Percentiles rank a stretch among this genome's conserved stretches.
Conservation (phyloP, 441 rosid genomes). For the Corymbia citriodora region DNA sequence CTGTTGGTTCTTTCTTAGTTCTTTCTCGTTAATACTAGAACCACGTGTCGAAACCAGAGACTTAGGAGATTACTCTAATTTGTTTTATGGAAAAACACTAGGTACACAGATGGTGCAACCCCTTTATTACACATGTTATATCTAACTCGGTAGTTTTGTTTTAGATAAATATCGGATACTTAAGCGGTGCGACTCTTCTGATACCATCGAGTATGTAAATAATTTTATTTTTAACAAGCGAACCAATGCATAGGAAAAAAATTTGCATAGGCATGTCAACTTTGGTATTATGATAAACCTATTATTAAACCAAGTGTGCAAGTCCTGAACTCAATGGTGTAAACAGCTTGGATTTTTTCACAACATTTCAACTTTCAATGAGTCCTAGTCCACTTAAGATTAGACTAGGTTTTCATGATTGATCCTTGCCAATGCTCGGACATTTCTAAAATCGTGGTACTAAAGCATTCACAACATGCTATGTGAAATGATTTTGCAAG, state of each 20-base stretch:
- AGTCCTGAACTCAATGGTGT: neutral
- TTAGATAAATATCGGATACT: neutral
- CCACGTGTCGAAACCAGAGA: neutral
- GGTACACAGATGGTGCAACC: neutral
- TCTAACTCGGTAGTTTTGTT: neutral
- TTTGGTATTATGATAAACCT: neutral
- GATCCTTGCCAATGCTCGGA: neutral
- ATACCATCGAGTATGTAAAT: neutral
- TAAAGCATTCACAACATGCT: neutral
- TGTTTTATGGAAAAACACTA: neutral
- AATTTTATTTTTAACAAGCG: neutral
- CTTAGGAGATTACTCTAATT: fast-evolving
- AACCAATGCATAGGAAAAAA: neutral
- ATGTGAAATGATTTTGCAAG: neutral
- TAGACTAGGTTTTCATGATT: neutral
- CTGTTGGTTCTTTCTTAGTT: neutral
- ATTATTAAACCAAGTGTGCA: neutral
- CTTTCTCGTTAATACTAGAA: neutral
- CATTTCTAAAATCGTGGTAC: neutral
- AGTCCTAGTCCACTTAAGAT: neutral
- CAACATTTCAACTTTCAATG: neutral
- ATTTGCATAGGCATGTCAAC: neutral
- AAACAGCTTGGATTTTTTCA: neutral
- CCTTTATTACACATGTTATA: neutral
- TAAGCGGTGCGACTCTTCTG: neutral